phyloP scores from a whole-genome alignment of 202 grass and related monocot species.

The Saccharum hybrid region DNA sequence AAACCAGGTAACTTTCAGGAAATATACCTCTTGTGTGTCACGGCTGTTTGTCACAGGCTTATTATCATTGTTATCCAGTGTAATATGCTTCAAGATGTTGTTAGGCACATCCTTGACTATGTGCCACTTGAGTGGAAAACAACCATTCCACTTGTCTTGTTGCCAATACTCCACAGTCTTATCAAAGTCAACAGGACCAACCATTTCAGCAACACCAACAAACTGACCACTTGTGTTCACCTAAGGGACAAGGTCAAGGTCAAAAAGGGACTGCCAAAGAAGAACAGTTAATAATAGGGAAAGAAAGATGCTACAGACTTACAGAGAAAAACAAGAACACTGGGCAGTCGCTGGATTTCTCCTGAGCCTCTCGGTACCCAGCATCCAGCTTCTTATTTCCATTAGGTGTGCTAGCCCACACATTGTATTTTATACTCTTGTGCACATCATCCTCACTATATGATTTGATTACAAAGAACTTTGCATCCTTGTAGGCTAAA shows the following conservation, averaged over 20 bases:
- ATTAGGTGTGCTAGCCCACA: conserved; percentile 93
- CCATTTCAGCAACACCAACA: conserved; percentile 93
- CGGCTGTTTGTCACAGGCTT: conserved; percentile 96
- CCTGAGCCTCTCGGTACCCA: conserved; percentile 78
- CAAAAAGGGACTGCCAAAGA: conserved; percentile 25
- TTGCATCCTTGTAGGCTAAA: conserved; percentile 76
- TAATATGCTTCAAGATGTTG: conserved; percentile 92
- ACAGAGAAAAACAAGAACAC: conserved; percentile 97
- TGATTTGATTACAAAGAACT: conserved; percentile 95
- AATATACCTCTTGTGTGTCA: conserved; percentile 90
- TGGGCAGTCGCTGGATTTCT: conserved; percentile 69
- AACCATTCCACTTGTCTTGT: conserved; percentile 99
- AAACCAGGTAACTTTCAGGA: conserved; percentile 22
- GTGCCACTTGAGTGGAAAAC: conserved; percentile 93
- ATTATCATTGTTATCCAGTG: conserved; percentile 91
- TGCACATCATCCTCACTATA: conserved; percentile 99
- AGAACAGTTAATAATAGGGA: conserved; percentile 8
- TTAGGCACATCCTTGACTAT: conserved; percentile 94
- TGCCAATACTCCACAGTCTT: conserved; percentile 96
- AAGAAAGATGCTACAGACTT: conserved; percentile 47
- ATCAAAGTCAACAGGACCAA: conserved; percentile 84
- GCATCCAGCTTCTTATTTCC: conserved; percentile 99
- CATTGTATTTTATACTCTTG: conserved; percentile 94
- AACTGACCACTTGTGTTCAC: conserved; percentile 96
- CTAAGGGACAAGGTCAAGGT: conserved; percentile 47